Evolutionary conservation across 2,329 filamentous ascomycete species (phyloP).

Genomic region (Aspergillus sp.): DNA sequence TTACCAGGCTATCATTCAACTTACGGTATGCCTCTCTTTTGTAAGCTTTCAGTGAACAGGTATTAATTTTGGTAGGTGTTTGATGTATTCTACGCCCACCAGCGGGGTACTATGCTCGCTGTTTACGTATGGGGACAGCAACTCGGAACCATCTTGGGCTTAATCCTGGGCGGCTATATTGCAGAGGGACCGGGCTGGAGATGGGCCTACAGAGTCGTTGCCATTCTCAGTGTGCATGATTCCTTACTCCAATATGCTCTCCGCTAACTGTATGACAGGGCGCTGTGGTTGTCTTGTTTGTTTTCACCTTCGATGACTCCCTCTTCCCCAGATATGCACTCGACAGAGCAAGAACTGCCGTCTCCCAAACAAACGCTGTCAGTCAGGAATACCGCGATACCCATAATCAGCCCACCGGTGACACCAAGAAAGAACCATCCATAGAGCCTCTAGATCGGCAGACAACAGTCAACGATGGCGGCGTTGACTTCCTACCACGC

Average conservation of each 20-base stretch:
- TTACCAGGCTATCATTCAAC: slow-evolving; percentile 41
- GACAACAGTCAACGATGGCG: slow-evolving; percentile 20
- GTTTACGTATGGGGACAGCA: slow-evolving; percentile 43
- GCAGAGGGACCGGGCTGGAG: slow-evolving; percentile 37
- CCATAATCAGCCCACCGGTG: not conserved
- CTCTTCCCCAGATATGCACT: slow-evolving; percentile 38
- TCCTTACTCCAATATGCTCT: not conserved
- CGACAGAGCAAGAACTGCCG: not conserved
- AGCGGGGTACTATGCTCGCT: slow-evolving; percentile 38
- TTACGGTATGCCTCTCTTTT: slow-evolving; percentile 26
- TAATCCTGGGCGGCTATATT: slow-evolving; percentile 40
- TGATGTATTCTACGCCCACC: slow-evolving; percentile 42
- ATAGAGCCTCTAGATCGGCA: not conserved
- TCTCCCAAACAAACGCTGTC: not conserved
- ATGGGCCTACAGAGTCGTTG: slow-evolving; percentile 35
- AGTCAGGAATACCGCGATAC: too few relatives aligned
- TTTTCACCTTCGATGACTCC: slow-evolving; percentile 38
- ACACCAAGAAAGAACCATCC: not conserved
- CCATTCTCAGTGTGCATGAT: slow-evolving; percentile 31
- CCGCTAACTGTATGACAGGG: slow-evolving; percentile 12
- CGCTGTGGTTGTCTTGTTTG: slow-evolving; percentile 25
- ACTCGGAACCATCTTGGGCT: slow-evolving; percentile 38
- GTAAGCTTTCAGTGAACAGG: too few relatives aligned
- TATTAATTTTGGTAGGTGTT: slow-evolving; percentile 27
- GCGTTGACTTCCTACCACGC: slow-evolving; percentile 19